Percentiles rank a stretch among this genome's conserved stretches.
Evolutionary conservation across 2,329 filamentous ascomycete genomes (phyloP).

Genomic region (Neopestalotiopsis sp.): DNA sequence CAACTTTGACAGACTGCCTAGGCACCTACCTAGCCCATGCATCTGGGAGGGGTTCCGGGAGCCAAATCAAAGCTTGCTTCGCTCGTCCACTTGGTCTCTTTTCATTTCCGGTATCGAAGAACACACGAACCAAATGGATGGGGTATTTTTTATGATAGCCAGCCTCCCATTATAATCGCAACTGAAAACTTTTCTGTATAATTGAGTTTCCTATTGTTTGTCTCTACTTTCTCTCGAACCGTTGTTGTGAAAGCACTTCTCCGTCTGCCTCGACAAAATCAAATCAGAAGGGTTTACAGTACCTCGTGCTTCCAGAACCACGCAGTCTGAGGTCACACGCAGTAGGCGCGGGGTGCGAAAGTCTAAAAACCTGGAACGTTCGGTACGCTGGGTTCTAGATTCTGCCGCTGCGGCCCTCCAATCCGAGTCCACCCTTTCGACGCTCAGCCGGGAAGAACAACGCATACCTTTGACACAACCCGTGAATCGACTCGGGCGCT

Average conservation of each 20-base stretch:
- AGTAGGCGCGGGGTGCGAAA: slow-evolving; percentile 20
- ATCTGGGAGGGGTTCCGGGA: neutral
- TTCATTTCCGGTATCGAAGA: slow-evolving; percentile 12
- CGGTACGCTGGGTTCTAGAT: neutral
- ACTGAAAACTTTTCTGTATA: neutral
- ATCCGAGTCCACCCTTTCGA: slow-evolving; percentile 3
- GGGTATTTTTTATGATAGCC: neutral
- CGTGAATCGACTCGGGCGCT: neutral
- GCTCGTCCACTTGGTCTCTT: slow-evolving; percentile 19
- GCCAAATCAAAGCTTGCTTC: slow-evolving; percentile 16
- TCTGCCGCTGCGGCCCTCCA: neutral
- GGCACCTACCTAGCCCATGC: neutral
- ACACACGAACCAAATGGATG: neutral
- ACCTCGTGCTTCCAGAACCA: slow-evolving; percentile 18
- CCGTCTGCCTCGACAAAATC: neutral
- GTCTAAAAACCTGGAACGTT: slow-evolving; percentile 8
- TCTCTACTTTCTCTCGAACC: no score
- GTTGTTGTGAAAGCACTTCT: no score
- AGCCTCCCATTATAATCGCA: slow-evolving; percentile 10
- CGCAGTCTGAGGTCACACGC: slow-evolving; percentile 22
- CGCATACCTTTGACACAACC: neutral
- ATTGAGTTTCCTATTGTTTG: no score
- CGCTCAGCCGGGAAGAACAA: neutral
- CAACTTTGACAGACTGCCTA: neutral
- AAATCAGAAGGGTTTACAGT: slow-evolving; percentile 11